Percentiles rank a stretch among this genome's conserved stretches.
Evolutionary conservation across 805 yeast genomes (phyloP).

Genomic region (Kluyveromyces aestuarii): DNA sequence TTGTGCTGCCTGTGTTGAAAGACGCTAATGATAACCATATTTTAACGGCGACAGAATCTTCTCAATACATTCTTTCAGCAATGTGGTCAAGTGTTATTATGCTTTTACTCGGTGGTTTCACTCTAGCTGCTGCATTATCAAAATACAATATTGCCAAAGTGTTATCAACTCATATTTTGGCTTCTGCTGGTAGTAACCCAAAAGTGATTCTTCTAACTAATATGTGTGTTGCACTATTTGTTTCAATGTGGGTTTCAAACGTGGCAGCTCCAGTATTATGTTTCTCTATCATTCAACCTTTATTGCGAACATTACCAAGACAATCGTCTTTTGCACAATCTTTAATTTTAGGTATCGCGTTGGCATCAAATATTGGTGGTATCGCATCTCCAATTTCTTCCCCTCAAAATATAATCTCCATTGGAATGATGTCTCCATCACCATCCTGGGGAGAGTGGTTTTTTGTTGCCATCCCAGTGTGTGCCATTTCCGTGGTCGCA

Average conservation of each 20-base stretch:
- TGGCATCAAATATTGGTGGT: slow-evolving; percentile 91
- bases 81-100: slow-evolving; percentile 96
- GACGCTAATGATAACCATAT: slow-evolving; percentile 41
- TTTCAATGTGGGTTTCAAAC: slow-evolving; percentile 92
- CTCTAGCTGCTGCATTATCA: slow-evolving; percentile 89
- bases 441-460: slow-evolving; percentile 94
- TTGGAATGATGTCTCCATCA: slow-evolving; percentile 77
- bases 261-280: slow-evolving; percentile 96
- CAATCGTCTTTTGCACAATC: slow-evolving; percentile 74
- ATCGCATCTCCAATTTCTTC: slow-evolving; percentile 97
- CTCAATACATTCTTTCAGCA: slow-evolving; percentile 62
- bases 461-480: slow-evolving; percentile 74
- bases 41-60: slow-evolving; percentile 54
- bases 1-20: slow-evolving; percentile 59
- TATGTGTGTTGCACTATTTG: slow-evolving; percentile 78
- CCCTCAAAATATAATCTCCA: slow-evolving; percentile 90
- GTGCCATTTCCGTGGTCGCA: slow-evolving; percentile 48
- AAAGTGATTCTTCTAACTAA: slow-evolving; percentile 64
- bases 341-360: slow-evolving; percentile 80
- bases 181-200: slow-evolving; percentile 83
- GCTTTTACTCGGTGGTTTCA: slow-evolving; percentile 86
- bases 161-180: slow-evolving; percentile 71
- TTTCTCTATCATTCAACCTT: slow-evolving; percentile 84
- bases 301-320: slow-evolving; percentile 73
- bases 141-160: slow-evolving; percentile 84